Base-by-base conservation (phyloP, 2,329 filamentous ascomycete genomes). In the Falciphora oryzae region DNA sequence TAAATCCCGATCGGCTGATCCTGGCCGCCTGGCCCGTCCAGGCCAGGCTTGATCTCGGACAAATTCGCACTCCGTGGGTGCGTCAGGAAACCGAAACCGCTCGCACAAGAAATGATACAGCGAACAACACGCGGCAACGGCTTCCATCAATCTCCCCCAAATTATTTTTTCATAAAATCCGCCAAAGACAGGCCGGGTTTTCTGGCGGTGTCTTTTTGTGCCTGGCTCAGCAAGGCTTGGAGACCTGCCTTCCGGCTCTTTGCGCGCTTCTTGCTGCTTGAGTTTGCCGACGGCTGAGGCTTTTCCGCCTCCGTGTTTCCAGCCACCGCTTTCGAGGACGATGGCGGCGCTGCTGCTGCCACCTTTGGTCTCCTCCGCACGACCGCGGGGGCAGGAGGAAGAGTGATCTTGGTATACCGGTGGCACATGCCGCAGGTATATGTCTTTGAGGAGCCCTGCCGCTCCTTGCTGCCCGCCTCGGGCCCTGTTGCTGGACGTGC, bases 171-270 rank as follows among this genome's bases (percentile, higher is more conserved):
- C 78, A 83, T 80, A 67, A 86, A 86, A 71, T 85, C 81, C 35
- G 81, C 77, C n/a, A 87, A 78, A 66, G 81, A 85, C 35, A 87
- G 73, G 25, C 76, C 77, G 71, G 14, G 72, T 65, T 22, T 70
- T 77, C 66, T 72, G 68, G 57, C 71, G 77, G 16, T 77, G 70
- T 5, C 62, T 38, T 29, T 38, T 70, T 78, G 79, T 63, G 78
- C 79, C 68, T 85, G 83, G 61, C 81, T 80, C n/a, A 90, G 77
- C 57, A 90, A 73, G 62, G 87, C 86, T 72, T 89, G 85, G n/a
- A 91, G 77, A 1, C 85, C 86, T 44, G 85, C 83, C 74, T 89
- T 90, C 66, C 86, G 80, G 66, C 78, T 83, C 75, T 87, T 89
- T 38, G 87, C 84, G 62, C 86, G 80, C 76, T 88, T 89, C 75